These are phyloP conservation scores for Dipteronia dyeriana DNA, from an alignment of 345 rosid genomes.

Conservation along the genomic window DNA sequence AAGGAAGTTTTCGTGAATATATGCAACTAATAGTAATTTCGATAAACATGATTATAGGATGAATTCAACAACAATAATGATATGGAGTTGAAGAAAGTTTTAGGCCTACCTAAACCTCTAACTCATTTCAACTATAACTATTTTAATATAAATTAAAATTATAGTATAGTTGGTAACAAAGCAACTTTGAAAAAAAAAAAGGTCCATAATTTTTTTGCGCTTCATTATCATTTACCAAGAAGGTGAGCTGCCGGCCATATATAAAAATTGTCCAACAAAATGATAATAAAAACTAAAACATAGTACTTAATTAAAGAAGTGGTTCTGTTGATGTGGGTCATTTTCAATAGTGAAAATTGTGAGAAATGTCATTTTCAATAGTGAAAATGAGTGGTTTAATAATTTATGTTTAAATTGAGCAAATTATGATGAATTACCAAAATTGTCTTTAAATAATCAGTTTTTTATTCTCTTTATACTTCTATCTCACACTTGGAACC, in stretches of 20 bases:
- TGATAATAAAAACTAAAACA: too few species aligned
- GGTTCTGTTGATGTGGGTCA: background rate
- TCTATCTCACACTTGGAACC: too few species aligned
- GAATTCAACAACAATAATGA: background rate
- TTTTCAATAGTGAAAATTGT: too few species aligned
- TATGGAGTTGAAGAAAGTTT: background rate
- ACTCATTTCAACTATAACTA: background rate
- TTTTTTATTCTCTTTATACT: too few species aligned
- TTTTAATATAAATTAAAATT: background rate
- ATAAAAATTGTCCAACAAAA: background rate
- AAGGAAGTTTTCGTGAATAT: too few species aligned
- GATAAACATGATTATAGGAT: background rate
- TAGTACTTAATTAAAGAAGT: background rate
- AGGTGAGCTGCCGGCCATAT: conserved; percentile 10
- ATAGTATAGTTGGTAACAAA: background rate
- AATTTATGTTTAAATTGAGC: too few species aligned
- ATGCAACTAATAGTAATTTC: background rate
- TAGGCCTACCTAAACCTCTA: background rate
- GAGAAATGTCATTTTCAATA: too few species aligned
- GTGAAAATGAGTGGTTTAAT: too few species aligned
- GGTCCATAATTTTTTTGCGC: background rate
- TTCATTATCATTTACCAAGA: conserved; percentile 1
- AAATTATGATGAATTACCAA: too few species aligned
- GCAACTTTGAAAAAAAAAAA: background rate
- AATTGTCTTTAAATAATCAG: too few species aligned